Base-by-base conservation (phyloP, 805 yeast species). In the Wickerhamomyces strasburgensis region DNA sequence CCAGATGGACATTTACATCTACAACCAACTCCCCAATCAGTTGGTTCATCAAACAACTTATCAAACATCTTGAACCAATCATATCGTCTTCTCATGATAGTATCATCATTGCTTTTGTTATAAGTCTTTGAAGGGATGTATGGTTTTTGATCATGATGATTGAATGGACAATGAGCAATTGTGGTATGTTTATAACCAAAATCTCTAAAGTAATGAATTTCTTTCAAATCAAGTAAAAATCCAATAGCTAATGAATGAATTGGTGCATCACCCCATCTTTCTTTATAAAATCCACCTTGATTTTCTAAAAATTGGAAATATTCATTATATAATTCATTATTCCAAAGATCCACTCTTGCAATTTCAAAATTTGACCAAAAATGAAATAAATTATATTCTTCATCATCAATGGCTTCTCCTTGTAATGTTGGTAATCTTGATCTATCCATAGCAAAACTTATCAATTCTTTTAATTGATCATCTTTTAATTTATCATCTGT, bases 191-290 rank as follows among this genome's bases (percentile, higher is more conserved):
- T 69, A 60, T 89, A 90, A 0, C 98, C 98, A 46, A 90, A 80
- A 54, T 90, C 97, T 44, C 96, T 66, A 62, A 90, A 90, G 61
- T 88, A 90, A 61, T 90, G 97, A 8, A 90, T 65, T 39, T 89
- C 85, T 2, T 73, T 64, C 3, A 79, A 58, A 40, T 82, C 70
- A 29, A 89, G 63, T 50, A 84, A 67, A 72, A 93, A 68, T 0
- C 87, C 90, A 5, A 84, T 75, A 0, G 94, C 98, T 16, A 93
- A 60, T 0, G 96, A 81, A 57, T 88, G 97, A 5, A 90, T 79
- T 0, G 97, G 96, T 0, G 97, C 96, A 67, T 90, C 98, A 2
- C 98, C 98, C 98, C 98, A 90, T 52, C 98, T 66, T 58, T 93
- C 96, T 37, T 73, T 71, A 70, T 79, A 88, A 54, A 90, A 89